These are phyloP conservation scores for Bacidia gigantensis DNA, from an alignment of 495 filamentous ascomycete species.

Conservation along the genomic window DNA sequence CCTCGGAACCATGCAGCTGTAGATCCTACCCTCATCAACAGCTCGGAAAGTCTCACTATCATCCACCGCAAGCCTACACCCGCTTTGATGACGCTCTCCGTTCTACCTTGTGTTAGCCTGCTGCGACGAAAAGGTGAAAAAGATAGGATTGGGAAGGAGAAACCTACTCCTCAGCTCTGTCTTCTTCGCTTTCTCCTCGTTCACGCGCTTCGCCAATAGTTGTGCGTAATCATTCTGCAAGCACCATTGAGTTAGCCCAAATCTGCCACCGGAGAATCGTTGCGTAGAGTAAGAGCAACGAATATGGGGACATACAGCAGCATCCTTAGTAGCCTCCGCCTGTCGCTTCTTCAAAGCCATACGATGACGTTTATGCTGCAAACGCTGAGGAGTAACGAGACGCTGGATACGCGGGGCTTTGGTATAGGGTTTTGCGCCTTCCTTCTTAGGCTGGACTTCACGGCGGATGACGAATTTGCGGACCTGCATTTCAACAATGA, in stretches of 20 bases:
- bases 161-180: conserved; percentile 59
- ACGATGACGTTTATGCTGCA: conserved; percentile 98
- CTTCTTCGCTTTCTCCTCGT: conserved; percentile 84
- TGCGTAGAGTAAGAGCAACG: background rate
- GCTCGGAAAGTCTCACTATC: no score
- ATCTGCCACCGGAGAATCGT: no score
- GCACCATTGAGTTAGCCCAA: background rate
- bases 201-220: conserved; percentile 86
- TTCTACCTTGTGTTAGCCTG: conserved; percentile 28
- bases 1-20: no score
- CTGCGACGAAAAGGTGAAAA: background rate
- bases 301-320: conserved; percentile 56
- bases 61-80: conserved; percentile 49
- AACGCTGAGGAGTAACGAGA: conserved; percentile 96
- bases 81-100: conserved; percentile 89
- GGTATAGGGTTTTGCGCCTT: conserved; percentile 95
- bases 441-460: conserved; percentile 85
- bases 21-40: no score
- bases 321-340: conserved; percentile 88
- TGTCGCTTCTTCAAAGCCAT: conserved; percentile 95
- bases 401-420: conserved; percentile 99
- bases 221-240: conserved; percentile 78
- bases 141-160: background rate
- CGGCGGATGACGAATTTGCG: conserved; percentile 99
- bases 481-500: conserved; percentile 35